Base-by-base conservation (phyloP, 2,329 filamentous ascomycete genomes). In the Arthrobotrys sphaeroides region DNA sequence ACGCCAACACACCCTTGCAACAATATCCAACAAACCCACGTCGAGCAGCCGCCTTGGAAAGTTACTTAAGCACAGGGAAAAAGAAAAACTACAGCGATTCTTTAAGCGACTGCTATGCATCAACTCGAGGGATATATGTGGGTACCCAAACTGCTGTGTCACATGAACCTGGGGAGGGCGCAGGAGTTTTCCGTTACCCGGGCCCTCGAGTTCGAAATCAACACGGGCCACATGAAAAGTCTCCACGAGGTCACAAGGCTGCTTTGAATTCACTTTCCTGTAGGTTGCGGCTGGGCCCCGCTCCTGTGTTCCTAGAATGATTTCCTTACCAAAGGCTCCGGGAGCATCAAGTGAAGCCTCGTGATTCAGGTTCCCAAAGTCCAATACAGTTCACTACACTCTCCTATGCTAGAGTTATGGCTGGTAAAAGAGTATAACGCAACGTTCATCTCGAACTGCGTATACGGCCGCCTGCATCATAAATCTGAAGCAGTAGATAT, bases 231-330 rank as follows among this genome's bases (percentile, higher is more conserved):
- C 61, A 66, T 73, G 69, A 28, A 73, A 28, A 57, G 28, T n/a
- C 33, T 40, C 38, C 20, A 20, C 16, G 16, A 53, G 60, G 69
- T 73, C 69, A 73, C 69, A 73, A 64, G 69, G 69, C 53, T 38
- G 2, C 16, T 18, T 9, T n/a, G 10, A 51, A 33, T n/a, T 53
- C 47, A 24, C 22, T 5, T 24, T 45, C 5, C n/a, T 28, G 3
- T n/a, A 31, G n/a, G n/a, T 42, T 22, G 22, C 24, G 16, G 24
- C 43, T 22, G 33, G 13, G 12, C 40, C 13, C 13, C n/a, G n/a
- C n/a, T n/a, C n/a, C n/a, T n/a, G n/a, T n/a, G 2, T 7, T 49
- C 28, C n/a, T 26, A 13, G 6, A 2, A 20, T 20, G n/a, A 42
- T 24, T 47, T 24, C 26, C 42, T 22, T 42, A 1, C 18, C 6